phyloP scores from a whole-genome alignment of 352 stramenopile species.

The Phytopythium ostracodes region DNA sequence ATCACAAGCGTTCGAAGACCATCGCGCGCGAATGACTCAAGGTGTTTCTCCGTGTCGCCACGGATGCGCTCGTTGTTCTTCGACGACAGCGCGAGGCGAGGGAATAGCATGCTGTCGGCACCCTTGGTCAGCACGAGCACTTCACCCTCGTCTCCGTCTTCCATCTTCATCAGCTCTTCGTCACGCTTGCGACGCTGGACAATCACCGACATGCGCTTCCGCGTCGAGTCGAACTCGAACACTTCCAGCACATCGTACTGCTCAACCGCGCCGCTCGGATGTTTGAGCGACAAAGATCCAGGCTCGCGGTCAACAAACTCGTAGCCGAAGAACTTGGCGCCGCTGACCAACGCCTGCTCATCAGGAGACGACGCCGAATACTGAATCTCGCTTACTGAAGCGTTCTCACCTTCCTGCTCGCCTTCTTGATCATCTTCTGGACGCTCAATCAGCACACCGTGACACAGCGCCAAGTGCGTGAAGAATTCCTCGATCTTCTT shows the following conservation, averaged over 20 bases:
- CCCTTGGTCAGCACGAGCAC: constrained; percentile 78
- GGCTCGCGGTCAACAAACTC: constrained; percentile 72
- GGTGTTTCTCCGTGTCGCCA: constrained; percentile 52
- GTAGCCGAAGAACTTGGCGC: constrained; percentile 85
- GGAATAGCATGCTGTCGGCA: constrained; percentile 85
- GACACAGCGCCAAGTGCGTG: constrained; percentile 84
- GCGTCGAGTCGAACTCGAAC: constrained; percentile 91
- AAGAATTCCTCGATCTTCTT: constrained; percentile 82
- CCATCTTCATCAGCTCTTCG: constrained; percentile 65
- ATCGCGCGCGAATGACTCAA: constrained; percentile 83
- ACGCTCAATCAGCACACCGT: constrained; percentile 97
- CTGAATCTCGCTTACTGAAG: constrained; percentile 20
- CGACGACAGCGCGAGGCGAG: constrained; percentile 44
- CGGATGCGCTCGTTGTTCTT: constrained; percentile 33
- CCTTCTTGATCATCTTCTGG: constrained; percentile 19
- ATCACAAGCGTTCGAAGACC: constrained; percentile 88
- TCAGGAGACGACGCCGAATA: constrained; percentile 91
- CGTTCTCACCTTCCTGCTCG: neutral
- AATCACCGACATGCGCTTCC: constrained; percentile 87
- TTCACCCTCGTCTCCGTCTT: constrained; percentile 63
- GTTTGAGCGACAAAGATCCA: constrained; percentile 67
- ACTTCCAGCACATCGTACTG: constrained; percentile 90
- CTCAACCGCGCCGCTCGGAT: constrained; percentile 45
- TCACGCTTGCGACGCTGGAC: constrained; percentile 69
- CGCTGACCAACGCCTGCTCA: constrained; percentile 81